Percentiles rank a stretch among this genome's conserved stretches.
phyloP scores from a whole-genome alignment of 2,329 filamentous ascomycete genomes.

The Aspergillus alliaceus region DNA sequence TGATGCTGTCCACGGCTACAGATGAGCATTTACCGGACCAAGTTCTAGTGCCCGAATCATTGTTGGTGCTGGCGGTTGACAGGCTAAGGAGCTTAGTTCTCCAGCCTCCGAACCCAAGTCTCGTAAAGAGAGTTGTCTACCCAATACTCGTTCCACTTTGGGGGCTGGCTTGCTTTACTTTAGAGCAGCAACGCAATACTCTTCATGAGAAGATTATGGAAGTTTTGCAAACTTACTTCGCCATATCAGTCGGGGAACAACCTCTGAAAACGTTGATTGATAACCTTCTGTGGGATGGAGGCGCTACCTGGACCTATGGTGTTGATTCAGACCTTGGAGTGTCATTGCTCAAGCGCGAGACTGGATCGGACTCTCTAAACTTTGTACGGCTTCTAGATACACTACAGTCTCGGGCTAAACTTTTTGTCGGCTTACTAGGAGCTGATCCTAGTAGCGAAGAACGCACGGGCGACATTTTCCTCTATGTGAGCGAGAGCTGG shows the following conservation, averaged over 20 bases:
- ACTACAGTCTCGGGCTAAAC: conserved; percentile 37
- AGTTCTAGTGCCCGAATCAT: conserved; percentile 26
- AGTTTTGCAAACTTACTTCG: conserved; percentile 42
- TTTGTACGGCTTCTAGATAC: conserved; percentile 35
- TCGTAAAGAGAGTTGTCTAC: conserved; percentile 42
- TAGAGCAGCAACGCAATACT: conserved; percentile 24
- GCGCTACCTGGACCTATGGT: conserved; percentile 37
- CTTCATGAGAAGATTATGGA: conserved; percentile 32
- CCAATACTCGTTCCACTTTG: conserved; percentile 44
- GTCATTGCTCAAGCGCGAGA: conserved; percentile 27
- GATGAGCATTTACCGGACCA: conserved; percentile 3
- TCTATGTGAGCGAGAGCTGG: conserved; percentile 44
- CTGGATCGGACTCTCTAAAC: conserved; percentile 20
- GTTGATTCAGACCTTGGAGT: conserved; percentile 24
- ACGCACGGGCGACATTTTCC: conserved; percentile 41
- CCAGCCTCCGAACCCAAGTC: conserved; percentile 44
- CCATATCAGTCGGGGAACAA: conserved; percentile 36
- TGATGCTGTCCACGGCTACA: conserved; percentile 13
- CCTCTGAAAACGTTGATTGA: conserved; percentile 41
- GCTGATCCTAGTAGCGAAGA: conserved; percentile 43
- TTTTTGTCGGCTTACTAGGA: conserved; percentile 37
- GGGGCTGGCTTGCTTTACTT: conserved; percentile 41
- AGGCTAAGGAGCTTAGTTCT: conserved; percentile 38
- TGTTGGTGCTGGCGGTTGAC: conserved; percentile 33
- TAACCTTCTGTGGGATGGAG: conserved; percentile 43